Evolutionary conservation across 345 rosid genomes (phyloP).

Genomic region (Syzygium aromaticum): DNA sequence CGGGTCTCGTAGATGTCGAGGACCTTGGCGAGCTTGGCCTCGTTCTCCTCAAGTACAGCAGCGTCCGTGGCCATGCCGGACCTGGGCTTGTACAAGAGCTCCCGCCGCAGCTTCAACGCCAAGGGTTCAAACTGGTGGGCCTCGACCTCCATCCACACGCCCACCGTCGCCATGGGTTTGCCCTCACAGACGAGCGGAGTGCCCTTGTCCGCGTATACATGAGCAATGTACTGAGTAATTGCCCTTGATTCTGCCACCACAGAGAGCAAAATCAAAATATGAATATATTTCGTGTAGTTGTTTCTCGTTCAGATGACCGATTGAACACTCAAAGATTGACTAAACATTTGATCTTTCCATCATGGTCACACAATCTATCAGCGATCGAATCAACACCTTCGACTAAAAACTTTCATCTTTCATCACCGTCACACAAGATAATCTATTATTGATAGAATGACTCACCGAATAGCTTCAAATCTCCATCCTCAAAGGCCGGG

Average conservation of each 20-base stretch:
- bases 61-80: slow-evolving; percentile 10
- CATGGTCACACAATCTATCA: not conserved
- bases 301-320: not conserved
- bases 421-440: not conserved
- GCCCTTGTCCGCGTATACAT: slow-evolving; percentile 35
- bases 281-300: not conserved
- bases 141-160: slow-evolving; percentile 62
- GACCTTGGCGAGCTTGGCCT: slow-evolving; percentile 26
- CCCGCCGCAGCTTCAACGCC: slow-evolving; percentile 47
- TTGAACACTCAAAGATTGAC: not conserved
- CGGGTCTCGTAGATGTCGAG: slow-evolving; percentile 62
- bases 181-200: slow-evolving; percentile 32
- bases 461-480: slow-evolving; percentile 57
- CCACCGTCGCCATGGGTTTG: slow-evolving; percentile 15
- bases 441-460: not conserved
- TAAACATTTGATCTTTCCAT: not conserved
- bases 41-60: not conserved
- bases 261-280: not conserved
- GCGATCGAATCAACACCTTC: not conserved
- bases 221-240: slow-evolving; percentile 45
- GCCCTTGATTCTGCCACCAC: slow-evolving; percentile 70
- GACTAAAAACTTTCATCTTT: not conserved
- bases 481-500: slow-evolving; percentile 61
- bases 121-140: slow-evolving; percentile 51
- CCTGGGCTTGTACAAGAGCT: slow-evolving; percentile 29